phyloP scores from a whole-genome alignment of 1,284 basidiomycete species.

The Coniferiporia sulphurascens region DNA sequence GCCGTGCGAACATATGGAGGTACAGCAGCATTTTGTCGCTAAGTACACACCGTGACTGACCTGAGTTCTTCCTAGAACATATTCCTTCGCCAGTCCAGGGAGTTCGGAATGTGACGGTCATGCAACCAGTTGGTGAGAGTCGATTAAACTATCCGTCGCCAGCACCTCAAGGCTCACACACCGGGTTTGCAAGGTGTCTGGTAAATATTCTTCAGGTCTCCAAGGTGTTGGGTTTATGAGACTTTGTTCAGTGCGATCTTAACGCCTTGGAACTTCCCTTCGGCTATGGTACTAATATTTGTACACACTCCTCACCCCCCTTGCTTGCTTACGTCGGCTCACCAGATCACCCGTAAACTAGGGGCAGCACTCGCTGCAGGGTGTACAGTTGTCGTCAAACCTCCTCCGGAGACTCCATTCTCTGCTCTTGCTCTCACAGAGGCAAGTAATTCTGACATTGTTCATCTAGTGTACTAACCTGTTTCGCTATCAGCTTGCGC shows the following conservation, averaged over 20 bases:
- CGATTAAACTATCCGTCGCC: not conserved
- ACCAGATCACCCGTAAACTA: constrained; percentile 79
- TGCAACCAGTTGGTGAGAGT: constrained; percentile 82
- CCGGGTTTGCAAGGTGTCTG: constrained; percentile 44
- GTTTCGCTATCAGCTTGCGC: constrained; percentile 51
- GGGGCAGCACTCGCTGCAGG: constrained; percentile 91
- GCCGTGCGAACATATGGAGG: constrained; percentile 82
- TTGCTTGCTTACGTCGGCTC: not conserved
- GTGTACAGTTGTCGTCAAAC: constrained; percentile 95
- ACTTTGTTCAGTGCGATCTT: constrained; percentile 54
- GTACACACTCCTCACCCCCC: not conserved
- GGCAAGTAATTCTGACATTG: constrained; percentile 34
- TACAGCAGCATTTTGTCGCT: constrained; percentile 27
- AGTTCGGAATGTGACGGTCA: constrained; percentile 85
- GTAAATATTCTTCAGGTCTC: constrained; percentile 33
- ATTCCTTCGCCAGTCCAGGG: constrained; percentile 75
- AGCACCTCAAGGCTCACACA: not conserved
- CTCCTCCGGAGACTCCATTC: constrained; percentile 93
- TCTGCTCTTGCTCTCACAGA: constrained; percentile 87
- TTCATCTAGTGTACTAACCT: constrained; percentile 1
- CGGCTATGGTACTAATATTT: constrained; percentile 66
- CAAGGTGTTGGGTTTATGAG: not conserved
- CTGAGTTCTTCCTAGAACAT: constrained; percentile 48
- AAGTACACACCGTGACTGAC: not conserved
- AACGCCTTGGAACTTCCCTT: constrained; percentile 91